Percentiles rank a stretch among this genome's conserved stretches.
Evolutionary conservation across 805 yeast genomes (phyloP).

Genomic region (Candida manassasensis): DNA sequence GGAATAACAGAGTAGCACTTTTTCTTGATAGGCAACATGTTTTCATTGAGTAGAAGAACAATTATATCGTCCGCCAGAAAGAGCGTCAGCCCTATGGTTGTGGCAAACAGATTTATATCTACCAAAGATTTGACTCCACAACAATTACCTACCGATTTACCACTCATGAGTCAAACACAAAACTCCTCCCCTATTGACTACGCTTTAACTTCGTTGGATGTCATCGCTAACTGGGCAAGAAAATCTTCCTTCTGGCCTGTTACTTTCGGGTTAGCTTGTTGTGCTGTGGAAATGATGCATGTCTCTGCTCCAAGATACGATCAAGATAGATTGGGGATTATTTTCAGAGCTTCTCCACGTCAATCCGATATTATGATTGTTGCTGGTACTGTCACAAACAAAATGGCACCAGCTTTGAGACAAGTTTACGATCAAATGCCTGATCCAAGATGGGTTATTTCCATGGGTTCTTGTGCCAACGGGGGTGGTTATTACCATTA

Average conservation of each 20-base stretch:
- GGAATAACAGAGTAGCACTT: conserved; percentile 2
- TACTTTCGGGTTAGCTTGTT: conserved; percentile 86
- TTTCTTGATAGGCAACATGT: conserved; percentile 15
- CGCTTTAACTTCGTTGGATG: conserved; percentile 76
- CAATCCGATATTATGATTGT: conserved; percentile 90
- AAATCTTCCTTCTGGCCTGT: conserved; percentile 93
- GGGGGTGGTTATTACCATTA: conserved; percentile 93
- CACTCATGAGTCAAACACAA: conserved; percentile 62
- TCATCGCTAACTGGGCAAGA: conserved; percentile 85
- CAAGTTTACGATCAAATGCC: conserved; percentile 95
- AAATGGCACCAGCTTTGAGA: conserved; percentile 91
- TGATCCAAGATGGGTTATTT: conserved; percentile 89
- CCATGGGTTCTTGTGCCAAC: conserved; percentile 92
- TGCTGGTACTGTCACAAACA: conserved; percentile 86
- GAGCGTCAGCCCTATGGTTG: conserved; percentile 12
- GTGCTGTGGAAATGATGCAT: conserved; percentile 96
- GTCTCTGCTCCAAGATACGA: conserved; percentile 87
- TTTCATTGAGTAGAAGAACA: conserved; percentile 24
- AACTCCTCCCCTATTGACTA: conserved; percentile 62
- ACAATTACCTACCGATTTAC: conserved; percentile 59
- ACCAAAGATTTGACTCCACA: conserved; percentile 46
- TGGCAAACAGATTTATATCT: conserved; percentile 24
- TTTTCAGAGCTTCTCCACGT: conserved; percentile 91
- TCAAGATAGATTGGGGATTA: conserved; percentile 87
- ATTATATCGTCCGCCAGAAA: conserved; percentile 18